These are phyloP conservation scores for Metschnikowia henanensis DNA, from an alignment of 805 yeast species.

Conservation along the genomic window DNA sequence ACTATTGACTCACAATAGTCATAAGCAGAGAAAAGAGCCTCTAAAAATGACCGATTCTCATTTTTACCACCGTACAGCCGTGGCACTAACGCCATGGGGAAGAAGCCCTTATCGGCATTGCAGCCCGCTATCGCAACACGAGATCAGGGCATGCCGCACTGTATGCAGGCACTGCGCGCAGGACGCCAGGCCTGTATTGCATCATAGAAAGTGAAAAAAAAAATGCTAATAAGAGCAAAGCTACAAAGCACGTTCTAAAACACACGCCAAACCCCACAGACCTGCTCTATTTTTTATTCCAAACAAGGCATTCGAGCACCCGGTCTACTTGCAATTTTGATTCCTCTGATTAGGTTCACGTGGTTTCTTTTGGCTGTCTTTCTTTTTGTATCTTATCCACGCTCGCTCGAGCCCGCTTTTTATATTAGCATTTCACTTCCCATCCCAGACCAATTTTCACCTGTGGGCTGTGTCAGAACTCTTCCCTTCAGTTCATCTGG, in stretches of 20 bases:
- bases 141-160: background rate
- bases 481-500: background rate
- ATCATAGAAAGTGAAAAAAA: slow-evolving; percentile 15
- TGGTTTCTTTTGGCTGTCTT: slow-evolving; percentile 16
- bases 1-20: too few relatives aligned
- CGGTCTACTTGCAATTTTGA: slow-evolving; percentile 6
- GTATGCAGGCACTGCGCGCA: slow-evolving; percentile 12
- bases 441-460: background rate
- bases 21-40: too few relatives aligned
- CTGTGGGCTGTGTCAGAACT: slow-evolving; percentile 2
- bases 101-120: slow-evolving; percentile 14
- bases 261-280: slow-evolving; percentile 8
- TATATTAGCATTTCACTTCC: background rate
- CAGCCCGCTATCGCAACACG: slow-evolving; percentile 7
- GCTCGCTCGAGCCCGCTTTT: slow-evolving; percentile 8
- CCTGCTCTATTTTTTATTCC: slow-evolving; percentile 1
- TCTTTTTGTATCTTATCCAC: slow-evolving; percentile 3
- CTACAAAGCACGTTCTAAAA: slow-evolving; percentile 2
- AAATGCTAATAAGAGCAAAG: slow-evolving; percentile 6
- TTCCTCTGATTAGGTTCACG: slow-evolving; percentile 23
- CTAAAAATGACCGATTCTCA: too few relatives aligned
- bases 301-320: slow-evolving; percentile 9
- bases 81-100: background rate
- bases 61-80: background rate
- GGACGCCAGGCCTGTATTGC: slow-evolving; percentile 10